Percentiles rank a stretch among this genome's conserved stretches.
These are phyloP conservation scores for Stagonosporopsis chrysanthemi DNA, from an alignment of 2,329 filamentous ascomycete genomes.

Conservation along the genomic window DNA sequence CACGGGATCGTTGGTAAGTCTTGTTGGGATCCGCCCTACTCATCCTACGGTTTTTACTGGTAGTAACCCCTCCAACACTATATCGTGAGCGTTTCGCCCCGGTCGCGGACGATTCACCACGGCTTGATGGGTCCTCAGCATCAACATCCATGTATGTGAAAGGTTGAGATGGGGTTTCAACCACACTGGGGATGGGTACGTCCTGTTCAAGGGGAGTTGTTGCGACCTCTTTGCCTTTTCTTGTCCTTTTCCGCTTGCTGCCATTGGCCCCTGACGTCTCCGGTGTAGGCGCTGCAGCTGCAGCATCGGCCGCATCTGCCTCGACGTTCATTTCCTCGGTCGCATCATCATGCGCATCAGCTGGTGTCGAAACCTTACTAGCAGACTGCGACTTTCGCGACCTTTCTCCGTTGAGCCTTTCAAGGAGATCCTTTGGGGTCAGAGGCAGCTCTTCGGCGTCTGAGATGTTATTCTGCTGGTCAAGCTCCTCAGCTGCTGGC, in stretches of 20 bases:
- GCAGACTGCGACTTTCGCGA: background rate
- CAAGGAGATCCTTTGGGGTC: background rate
- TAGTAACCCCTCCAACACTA: slow-evolving; percentile 2
- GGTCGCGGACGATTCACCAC: background rate
- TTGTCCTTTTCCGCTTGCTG: background rate
- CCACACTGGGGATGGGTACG: background rate
- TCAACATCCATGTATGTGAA: background rate
- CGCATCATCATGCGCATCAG: background rate
- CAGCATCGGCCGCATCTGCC: background rate
- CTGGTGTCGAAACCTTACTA: background rate
- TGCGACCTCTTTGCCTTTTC: slow-evolving; percentile 1
- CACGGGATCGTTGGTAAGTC: slow-evolving; percentile 6
- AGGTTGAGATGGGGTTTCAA: background rate
- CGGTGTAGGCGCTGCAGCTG: background rate
- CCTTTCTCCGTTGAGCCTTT: slow-evolving; percentile 2
- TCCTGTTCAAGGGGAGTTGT: slow-evolving; percentile 1
- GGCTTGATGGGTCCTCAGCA: background rate
- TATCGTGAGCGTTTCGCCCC: background rate
- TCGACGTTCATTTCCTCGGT: background rate
- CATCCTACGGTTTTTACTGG: background rate
- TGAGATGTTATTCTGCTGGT: background rate
- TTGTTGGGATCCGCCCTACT: slow-evolving; percentile 9
- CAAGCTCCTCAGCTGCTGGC: background rate
- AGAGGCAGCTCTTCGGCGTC: slow-evolving; percentile 1
- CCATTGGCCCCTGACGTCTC: background rate